Conservation (phyloP, 1,139 yeast species). For the Suhomyces anneliseae region DNA sequence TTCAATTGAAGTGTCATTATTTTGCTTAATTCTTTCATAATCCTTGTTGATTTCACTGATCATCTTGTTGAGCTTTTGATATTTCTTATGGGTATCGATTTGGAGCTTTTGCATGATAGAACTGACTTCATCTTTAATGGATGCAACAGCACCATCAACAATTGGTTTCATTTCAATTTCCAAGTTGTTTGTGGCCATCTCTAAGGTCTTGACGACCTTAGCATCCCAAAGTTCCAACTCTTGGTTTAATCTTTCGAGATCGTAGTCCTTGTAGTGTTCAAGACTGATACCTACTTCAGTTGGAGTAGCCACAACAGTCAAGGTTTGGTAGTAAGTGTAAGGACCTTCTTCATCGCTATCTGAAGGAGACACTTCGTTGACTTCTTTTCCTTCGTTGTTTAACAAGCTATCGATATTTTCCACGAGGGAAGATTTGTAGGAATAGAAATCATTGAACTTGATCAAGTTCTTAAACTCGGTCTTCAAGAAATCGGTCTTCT, state of each 20-base stretch:
- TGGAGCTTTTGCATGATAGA: constrained; percentile 44
- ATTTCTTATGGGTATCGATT: constrained; percentile 41
- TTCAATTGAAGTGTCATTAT: constrained; percentile 30
- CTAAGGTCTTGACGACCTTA: constrained; percentile 42
- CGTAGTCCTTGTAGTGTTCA: constrained; percentile 7
- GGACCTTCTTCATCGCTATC: constrained; percentile 6
- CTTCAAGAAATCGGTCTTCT: constrained; percentile 23
- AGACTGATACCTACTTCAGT: constrained; percentile 10
- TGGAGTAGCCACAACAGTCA: constrained; percentile 1
- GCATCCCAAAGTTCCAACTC: constrained; percentile 34
- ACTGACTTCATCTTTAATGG: constrained; percentile 38
- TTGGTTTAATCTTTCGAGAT: constrained; percentile 19
- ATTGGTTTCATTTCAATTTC: constrained; percentile 39
- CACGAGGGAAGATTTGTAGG: constrained; percentile 13
- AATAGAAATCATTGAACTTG: constrained; percentile 20
- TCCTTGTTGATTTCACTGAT: constrained; percentile 53
- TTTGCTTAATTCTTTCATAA: constrained; percentile 41
- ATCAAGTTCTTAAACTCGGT: constrained; percentile 31
- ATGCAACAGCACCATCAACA: constrained; percentile 32
- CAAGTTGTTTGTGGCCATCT: constrained; percentile 44
- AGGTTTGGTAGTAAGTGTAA: constrained; percentile 7
- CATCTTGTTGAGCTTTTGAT: constrained; percentile 45
- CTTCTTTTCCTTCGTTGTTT: constrained; percentile 12
- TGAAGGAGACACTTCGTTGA: not conserved
- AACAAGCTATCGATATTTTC: constrained; percentile 26